Base-by-base conservation (phyloP, 352 stramenopile genomes). In the Poterioochromonas sp. region DNA sequence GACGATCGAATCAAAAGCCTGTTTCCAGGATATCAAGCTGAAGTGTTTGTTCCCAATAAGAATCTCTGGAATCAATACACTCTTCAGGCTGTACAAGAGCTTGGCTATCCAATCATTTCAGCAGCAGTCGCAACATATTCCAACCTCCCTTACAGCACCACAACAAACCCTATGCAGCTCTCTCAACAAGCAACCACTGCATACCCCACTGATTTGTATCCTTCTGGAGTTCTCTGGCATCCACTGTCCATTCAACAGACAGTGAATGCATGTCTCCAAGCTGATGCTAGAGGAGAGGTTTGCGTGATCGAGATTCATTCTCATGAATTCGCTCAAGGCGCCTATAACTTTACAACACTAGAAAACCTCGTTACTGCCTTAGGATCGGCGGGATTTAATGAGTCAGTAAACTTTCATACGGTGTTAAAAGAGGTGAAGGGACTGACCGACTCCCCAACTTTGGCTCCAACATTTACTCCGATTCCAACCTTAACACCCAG, bases 1-100 rank as follows among this genome's bases (percentile, higher is more conserved):
- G 47, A 58, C 47, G 47, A 58, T 58, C 47, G 47, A 58, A 58
- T 58, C 47, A 58, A 58, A 58, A 58, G 26, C 47, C 47, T 58
- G 47, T 58, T 58, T 58, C 47, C 47, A 58, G 47, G 47, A 58
- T 58, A 58, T 58, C 47, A 58, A 58, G 47, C 47, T 58, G 47
- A 58, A 58, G 47, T 58, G 47, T 58, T 58, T 58, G 47, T 58
- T 58, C 47, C 47, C 47, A 58, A 58, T 58, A 58, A 58, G 47
- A 58, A 58, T 58, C 47, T 58, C 47, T 58, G 47, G 47, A 58
- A 58, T 58, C 47, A 58, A 58, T 58, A 58, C 47, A 58, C 47
- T 58, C 47, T 58, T 26, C 47, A 58, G 47, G 47, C 47, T 58
- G 15, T 58, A 58, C 47, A 58, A 26, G 47, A 58, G 47, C 47